These are phyloP conservation scores for Jackrogersella multiformis DNA, from an alignment of 495 filamentous ascomycete species.

Conservation along the genomic window DNA sequence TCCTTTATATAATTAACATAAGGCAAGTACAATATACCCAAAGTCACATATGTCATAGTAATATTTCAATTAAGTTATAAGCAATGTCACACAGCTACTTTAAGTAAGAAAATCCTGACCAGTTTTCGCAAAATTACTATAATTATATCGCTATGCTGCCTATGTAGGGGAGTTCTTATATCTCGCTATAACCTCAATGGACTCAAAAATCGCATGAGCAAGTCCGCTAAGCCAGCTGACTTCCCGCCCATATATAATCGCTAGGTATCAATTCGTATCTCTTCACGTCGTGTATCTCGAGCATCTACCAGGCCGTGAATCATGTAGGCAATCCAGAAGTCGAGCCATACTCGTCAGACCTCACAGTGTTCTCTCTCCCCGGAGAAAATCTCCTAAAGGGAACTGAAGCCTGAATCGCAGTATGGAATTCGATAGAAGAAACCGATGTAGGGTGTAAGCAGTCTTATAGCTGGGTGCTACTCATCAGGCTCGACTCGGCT, in stretches of 20 bases:
- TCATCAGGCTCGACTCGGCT: conserved; percentile 6
- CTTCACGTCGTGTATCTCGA: conserved; percentile 3
- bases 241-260: conserved; percentile 1
- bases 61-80: too few species aligned
- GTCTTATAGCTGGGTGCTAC: conserved; percentile 1
- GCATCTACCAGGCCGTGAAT: background rate
- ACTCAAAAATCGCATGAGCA: background rate
- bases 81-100: too few species aligned
- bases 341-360: background rate
- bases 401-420: background rate
- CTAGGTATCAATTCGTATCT: conserved; percentile 15
- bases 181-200: background rate
- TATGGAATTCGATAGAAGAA: too few species aligned
- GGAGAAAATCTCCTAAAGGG: background rate
- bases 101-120: too few species aligned
- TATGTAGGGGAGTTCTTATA: conserved; percentile 21
- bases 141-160: background rate
- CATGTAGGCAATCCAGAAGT: conserved; percentile 1
- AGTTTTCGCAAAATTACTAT: background rate
- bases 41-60: too few species aligned
- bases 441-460: conserved; percentile 18
- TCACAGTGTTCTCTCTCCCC: background rate
- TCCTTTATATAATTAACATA: too few species aligned
- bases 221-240: background rate
- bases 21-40: too few species aligned